A percentile compares a stretch with the other conserved stretches of the same genome.
These are phyloP conservation scores for Ceriops decandra DNA, from an alignment of 345 rosid genomes.

Conservation along the genomic window DNA sequence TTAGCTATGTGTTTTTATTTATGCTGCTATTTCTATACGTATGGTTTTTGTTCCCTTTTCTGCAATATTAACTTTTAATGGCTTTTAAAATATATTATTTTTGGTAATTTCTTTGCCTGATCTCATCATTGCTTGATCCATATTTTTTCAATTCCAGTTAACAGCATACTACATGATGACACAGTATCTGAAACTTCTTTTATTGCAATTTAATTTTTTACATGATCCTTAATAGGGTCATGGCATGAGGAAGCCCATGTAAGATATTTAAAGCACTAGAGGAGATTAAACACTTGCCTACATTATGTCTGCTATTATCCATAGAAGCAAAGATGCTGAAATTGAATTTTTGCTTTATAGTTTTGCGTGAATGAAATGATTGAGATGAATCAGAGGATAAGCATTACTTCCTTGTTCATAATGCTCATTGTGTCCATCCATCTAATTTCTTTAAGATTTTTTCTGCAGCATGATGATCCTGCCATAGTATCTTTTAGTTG, in stretches of 20 bases:
- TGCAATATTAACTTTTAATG: too few species aligned
- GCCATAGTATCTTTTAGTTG: background rate
- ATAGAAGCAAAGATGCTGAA: background rate
- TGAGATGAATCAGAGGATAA: too few species aligned
- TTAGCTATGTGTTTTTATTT: too few species aligned
- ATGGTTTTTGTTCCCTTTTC: too few species aligned
- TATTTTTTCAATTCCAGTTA: background rate
- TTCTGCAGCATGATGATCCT: background rate
- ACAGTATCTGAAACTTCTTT: background rate
- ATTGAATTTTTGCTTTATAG: conserved; percentile 3
- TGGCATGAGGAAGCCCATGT: background rate
- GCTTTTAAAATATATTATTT: too few species aligned
- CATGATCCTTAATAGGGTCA: background rate
- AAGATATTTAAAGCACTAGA: background rate
- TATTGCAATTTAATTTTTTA: background rate
- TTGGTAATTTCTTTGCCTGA: background rate
- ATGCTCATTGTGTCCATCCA: background rate
- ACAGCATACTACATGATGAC: too few species aligned
- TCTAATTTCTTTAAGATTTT: background rate
- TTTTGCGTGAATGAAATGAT: background rate
- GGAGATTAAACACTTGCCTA: too few species aligned
- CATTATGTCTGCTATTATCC: background rate
- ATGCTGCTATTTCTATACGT: too few species aligned
- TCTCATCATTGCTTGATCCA: background rate
- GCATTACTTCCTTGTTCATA: background rate